phyloP scores from a whole-genome alignment of 441 rosid genomes.

The Pelargonium fulgidum region DNA sequence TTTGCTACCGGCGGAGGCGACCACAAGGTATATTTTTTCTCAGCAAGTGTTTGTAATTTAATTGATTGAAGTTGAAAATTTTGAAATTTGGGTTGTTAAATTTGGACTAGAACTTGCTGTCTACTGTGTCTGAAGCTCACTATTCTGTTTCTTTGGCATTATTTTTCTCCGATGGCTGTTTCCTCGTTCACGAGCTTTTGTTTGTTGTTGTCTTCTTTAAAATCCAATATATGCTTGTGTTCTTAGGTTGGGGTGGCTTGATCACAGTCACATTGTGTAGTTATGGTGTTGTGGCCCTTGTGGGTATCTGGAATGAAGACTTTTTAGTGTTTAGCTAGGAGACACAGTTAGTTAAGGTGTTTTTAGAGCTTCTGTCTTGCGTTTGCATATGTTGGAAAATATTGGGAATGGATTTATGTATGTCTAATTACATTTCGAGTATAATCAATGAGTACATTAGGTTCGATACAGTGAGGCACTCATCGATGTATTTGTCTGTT shows the following conservation, averaged over 20 bases:
- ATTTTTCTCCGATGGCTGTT: neutral
- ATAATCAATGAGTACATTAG: too few species aligned
- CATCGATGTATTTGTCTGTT: too few species aligned
- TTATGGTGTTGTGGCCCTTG: neutral
- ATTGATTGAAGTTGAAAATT: too few species aligned
- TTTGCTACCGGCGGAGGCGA: constrained; percentile 99
- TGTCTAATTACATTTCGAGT: too few species aligned
- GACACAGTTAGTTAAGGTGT: too few species aligned
- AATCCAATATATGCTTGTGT: too few species aligned
- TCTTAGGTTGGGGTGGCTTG: neutral
- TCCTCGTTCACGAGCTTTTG: neutral
- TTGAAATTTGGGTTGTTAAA: neutral
- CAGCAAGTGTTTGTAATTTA: neutral
- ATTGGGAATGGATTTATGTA: too few species aligned
- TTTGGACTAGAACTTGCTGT: neutral
- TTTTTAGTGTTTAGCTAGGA: too few species aligned
- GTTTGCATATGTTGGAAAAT: too few species aligned
- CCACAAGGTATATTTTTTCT: constrained; percentile 58
- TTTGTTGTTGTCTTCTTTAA: too few species aligned
- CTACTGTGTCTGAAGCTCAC: neutral
- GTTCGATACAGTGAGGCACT: too few species aligned
- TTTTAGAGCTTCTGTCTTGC: too few species aligned
- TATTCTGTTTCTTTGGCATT: neutral
- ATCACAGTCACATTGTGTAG: neutral
- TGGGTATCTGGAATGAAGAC: neutral